These are phyloP conservation scores for Ophiognomonia clavigignenti-juglandacearum DNA, from an alignment of 2,329 filamentous ascomycete species.

Conservation along the genomic window DNA sequence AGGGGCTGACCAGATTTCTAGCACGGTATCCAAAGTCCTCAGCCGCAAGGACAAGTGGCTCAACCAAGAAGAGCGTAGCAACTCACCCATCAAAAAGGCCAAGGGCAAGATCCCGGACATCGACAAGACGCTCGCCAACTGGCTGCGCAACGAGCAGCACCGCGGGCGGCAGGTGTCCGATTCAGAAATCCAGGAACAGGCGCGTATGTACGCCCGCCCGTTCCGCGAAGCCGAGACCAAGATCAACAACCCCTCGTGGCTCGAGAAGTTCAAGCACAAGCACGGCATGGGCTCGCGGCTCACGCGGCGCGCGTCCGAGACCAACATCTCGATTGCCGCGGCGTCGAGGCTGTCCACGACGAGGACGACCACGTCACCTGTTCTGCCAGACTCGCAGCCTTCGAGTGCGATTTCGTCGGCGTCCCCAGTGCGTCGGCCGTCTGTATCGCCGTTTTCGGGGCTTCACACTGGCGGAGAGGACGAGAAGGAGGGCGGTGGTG, in stretches of 20 bases:
- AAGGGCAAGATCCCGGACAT: constrained; percentile 89
- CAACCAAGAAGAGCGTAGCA: constrained; percentile 71
- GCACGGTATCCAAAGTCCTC: constrained; percentile 97
- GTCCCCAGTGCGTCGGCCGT: constrained; percentile 62
- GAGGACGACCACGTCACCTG: constrained; percentile 48
- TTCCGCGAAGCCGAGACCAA: constrained; percentile 67
- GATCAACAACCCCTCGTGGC: constrained; percentile 70
- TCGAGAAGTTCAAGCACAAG: constrained; percentile 95
- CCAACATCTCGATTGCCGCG: constrained; percentile 66
- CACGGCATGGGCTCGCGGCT: constrained; percentile 54
- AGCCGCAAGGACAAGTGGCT: constrained; percentile 94
- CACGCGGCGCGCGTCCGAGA: constrained; percentile 55
- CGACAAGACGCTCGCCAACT: constrained; percentile 83
- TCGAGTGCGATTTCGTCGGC: constrained; percentile 66
- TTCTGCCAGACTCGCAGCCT: constrained; percentile 54
- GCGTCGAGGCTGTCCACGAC: constrained; percentile 42
- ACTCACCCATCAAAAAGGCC: constrained; percentile 73
- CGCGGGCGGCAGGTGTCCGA: constrained; percentile 71
- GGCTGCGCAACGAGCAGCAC: constrained; percentile 76
- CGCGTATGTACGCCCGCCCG: constrained; percentile 71
- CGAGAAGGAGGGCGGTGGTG: constrained; percentile 45
- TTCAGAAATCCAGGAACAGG: constrained; percentile 79
- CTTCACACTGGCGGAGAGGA: constrained; percentile 59
- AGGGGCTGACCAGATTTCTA: constrained; percentile 38
- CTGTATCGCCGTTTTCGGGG: constrained; percentile 62